These are phyloP conservation scores for Acanthamoeba lenticulata DNA, from an alignment of 208 protist species.

Conservation along the genomic window DNA sequence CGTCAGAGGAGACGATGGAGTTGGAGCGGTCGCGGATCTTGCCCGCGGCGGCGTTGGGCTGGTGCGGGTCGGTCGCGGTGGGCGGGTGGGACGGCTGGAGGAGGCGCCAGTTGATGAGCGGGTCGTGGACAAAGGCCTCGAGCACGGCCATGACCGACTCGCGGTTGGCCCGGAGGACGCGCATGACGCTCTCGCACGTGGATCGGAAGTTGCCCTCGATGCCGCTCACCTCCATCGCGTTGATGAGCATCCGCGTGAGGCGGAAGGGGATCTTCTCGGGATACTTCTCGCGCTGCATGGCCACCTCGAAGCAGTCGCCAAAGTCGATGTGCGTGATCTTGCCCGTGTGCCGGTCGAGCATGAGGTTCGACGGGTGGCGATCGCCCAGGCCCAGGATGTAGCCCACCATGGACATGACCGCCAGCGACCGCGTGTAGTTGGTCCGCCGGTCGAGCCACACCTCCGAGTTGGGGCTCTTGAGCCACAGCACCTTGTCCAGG, in stretches of 20 bases:
- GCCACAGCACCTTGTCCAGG: slow-evolving; percentile 97
- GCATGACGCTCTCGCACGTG: slow-evolving; percentile 98
- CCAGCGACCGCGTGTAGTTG: slow-evolving; percentile 98
- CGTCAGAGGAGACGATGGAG: no score
- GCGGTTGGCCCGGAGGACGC: slow-evolving; percentile 96
- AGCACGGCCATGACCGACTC: slow-evolving; percentile 99
- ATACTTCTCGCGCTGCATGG: slow-evolving; percentile 97
- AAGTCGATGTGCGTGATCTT: slow-evolving; percentile 99
- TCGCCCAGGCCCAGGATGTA: slow-evolving; percentile 99
- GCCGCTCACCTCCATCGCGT: slow-evolving; percentile 97
- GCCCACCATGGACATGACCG: slow-evolving; percentile 99
- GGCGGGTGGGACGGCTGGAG: slow-evolving; percentile 83
- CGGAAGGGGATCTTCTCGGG: slow-evolving; percentile 99
- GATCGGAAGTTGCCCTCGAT: slow-evolving; percentile 98
- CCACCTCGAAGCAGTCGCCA: slow-evolving; percentile 93
- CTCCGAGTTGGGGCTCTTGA: slow-evolving; percentile 96
- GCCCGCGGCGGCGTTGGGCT: not conserved
- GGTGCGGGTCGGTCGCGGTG: not conserved
- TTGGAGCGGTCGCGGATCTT: not conserved
- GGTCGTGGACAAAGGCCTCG: slow-evolving; percentile 99
- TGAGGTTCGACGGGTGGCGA: slow-evolving; percentile 99
- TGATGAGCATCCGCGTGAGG: slow-evolving; percentile 98
- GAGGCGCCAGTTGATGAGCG: slow-evolving; percentile 99
- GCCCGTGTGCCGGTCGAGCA: slow-evolving; percentile 98
- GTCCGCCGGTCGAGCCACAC: slow-evolving; percentile 98